Base-by-base conservation (phyloP, 176 grass and related monocot species). In the Oryza rufipogon region DNA sequence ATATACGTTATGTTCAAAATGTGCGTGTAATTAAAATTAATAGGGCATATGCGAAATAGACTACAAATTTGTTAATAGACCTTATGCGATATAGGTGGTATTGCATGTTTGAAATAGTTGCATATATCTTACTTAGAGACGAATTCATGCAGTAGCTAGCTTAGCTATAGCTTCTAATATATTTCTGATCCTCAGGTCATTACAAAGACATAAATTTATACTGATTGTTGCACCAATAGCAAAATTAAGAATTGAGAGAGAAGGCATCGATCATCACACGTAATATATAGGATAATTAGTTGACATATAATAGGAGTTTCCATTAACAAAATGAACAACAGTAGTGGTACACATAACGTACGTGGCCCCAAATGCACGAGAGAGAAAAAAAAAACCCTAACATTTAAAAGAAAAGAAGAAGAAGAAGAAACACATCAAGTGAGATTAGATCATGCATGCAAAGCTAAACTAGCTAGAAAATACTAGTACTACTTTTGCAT, bases 241-340 rank as follows among this genome's bases (percentile, higher is more conserved):
- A 74, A 48, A 16, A n/a, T 11, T 32, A 77, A 74, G 41, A 15
- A 82, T 65, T 5, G 32, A 66, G 2, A 58, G 5, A 80, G 7
- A 69, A 60, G 28, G 4, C 34, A 38, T 38, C 4, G 26, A 22
- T 8, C 2, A 65, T 46, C 58, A 63, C 13, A 54, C 42, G 22
- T 63, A 23, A 66, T 58, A 66, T 70, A 47, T 46, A 65, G 30
- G 36, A 58, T 41, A 61, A 41, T 63, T 64, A 79, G 44, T 76
- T 76, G 70, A 76, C 63, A 86, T 69, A 90, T 80, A 44, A 76
- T 84, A 84, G 33, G 32, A 84, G 65, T 75, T 79, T 84, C 10
- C 51, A 72, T 72, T 44, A 88, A 78, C 20, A 83, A 83, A 66
- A 82, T 44, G 49, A 84, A 84, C 13, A 71, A 87, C 65, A 91